Percentiles rank a stretch among this genome's conserved stretches.
phyloP scores from a whole-genome alignment of 2,329 filamentous ascomycete species.

The Trichophyton verrucosum region DNA sequence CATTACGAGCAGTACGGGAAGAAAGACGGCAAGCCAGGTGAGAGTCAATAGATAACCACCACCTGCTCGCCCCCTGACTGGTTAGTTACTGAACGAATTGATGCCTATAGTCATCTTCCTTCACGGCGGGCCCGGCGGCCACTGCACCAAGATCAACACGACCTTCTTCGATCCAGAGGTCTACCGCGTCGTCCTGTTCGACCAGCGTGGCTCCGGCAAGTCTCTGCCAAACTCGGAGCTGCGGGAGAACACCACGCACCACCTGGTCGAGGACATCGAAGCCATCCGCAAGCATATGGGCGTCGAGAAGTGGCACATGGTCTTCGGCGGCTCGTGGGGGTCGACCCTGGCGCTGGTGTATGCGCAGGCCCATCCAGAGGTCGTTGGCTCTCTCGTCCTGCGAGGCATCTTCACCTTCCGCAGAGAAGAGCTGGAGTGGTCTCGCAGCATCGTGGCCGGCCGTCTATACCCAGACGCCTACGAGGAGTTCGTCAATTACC shows the following conservation, averaged over 20 bases:
- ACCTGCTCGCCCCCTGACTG: too few relatives aligned
- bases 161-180: conserved; percentile 34
- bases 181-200: conserved; percentile 37
- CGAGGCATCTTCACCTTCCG: conserved; percentile 33
- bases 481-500: conserved; percentile 25
- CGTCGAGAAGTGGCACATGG: conserved; percentile 34
- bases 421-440: conserved; percentile 29
- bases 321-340: conserved; percentile 27
- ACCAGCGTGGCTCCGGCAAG: conserved; percentile 37
- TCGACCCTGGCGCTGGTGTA: conserved; percentile 35
- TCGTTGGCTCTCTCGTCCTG: conserved; percentile 30
- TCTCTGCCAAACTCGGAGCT: conserved; percentile 32
- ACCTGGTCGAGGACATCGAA: conserved; percentile 37
- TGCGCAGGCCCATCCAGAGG: conserved; percentile 31
- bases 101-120: conserved; percentile 28
- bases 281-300: conserved; percentile 30
- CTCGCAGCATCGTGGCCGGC: conserved; percentile 19
- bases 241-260: conserved; percentile 31
- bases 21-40: conserved; percentile 28
- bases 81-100: neutral
- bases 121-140: conserved; percentile 35
- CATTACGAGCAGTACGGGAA: conserved; percentile 32
- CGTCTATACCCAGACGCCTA: conserved; percentile 31
- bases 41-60: neutral
- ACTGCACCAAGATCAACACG: conserved; percentile 25